Evolutionary conservation across 2,329 filamentous ascomycete species (phyloP), one percentile per base, ranked within the genome.

Genomic region (Basipetospora chlamydospora): DNA sequence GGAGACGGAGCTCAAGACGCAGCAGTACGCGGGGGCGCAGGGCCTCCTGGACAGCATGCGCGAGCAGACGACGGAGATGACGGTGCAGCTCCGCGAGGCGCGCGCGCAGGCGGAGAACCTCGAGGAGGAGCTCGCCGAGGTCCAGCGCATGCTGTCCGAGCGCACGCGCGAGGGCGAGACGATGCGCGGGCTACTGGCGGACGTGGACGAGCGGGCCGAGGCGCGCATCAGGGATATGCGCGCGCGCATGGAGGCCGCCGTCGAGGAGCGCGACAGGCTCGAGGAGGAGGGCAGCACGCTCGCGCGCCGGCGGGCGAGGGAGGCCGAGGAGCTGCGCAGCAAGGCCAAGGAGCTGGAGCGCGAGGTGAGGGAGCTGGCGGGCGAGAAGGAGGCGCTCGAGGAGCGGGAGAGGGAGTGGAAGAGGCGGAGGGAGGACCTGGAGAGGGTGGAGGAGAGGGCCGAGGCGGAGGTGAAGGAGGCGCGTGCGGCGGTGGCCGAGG

Each of bases 231-330:
- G 84, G 20, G 88, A 96, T 44, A 90, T 94, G 77, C 80, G 84
- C 37, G 77, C 84, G 40, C 76, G 80, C 2, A 79, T 96, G 68
- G 88, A 96, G 49, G 67, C 82, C 1, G 87, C 87, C 0, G 70
- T 93, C n/a, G 87, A 95, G 53, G 90, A 98, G 56, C 75, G 90
- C 13, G 90, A 98, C 53, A 76, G 85, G 3, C 78, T 86, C 2
- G 88, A 98, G 56, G 87, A 96, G 43, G 87, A 96, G 58, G 77
- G 85, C 3, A 84, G 76, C 48, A 80, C 77, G 0, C 68, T 82
- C 33, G 81, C 80, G 10, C 71, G 88, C 36, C 73, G 82, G 29
- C 77, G 79, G 42, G 73, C 82, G 6, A 70, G 87, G 33, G 90
- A 96, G 61, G 66, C 84, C 3, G 90, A 96, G 53, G 88, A 96